Base-by-base conservation (phyloP, 1,284 basidiomycete genomes). In the Cutaneotrichosporon arboriforme region DNA sequence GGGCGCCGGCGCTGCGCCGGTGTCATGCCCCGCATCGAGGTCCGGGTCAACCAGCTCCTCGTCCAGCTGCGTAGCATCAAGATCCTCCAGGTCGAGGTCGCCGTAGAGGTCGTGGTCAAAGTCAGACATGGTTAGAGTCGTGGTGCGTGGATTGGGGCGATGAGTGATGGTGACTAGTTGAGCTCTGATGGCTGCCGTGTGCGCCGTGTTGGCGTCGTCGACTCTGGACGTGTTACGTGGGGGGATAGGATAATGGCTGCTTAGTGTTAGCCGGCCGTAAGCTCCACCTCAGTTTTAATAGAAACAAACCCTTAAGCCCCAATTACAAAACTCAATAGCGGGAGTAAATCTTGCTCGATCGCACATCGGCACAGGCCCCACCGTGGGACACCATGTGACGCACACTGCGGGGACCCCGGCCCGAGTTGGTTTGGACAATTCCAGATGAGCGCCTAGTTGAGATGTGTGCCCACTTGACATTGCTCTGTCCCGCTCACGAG, bases 21-120 rank as follows among this genome's bases (percentile, higher is more conserved):
- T 8, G 4, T 23, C 21, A 21, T 40, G 21, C 12, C 20, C 14
- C 8, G 34, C 35, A 14, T 58, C 57, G 12, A 49, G 46, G 44
- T 58, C 57, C 8, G 68, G 68, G 46, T 68, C 68, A 8, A 68
- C 62, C 4, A 69, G 60, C 46, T 69, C 67, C 43, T 65, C 61
- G 45, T 69, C 67, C 7, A 69, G 61, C 46, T 64, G 64, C 10
- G 66, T 59, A n/a, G 66, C 65, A 52, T 70, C 69, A 43, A 60
- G 59, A 50, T 71, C 70, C 60, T 66, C 70, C 46, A 68, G 60
- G 59, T 70, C 66, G 61, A 59, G 48, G 40, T 68, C 67, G 39
- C 68, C 65, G 57, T 68, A 68, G 18, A 67, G 59, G 52, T 66
- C 64, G 52, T 73, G 66, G 57, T 69, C 64, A 52, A 62, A 65